Evolutionary conservation across 495 filamentous ascomycete species (phyloP), one percentile per base, ranked within the genome.

Genomic region (Beverwykella pulmonaria): DNA sequence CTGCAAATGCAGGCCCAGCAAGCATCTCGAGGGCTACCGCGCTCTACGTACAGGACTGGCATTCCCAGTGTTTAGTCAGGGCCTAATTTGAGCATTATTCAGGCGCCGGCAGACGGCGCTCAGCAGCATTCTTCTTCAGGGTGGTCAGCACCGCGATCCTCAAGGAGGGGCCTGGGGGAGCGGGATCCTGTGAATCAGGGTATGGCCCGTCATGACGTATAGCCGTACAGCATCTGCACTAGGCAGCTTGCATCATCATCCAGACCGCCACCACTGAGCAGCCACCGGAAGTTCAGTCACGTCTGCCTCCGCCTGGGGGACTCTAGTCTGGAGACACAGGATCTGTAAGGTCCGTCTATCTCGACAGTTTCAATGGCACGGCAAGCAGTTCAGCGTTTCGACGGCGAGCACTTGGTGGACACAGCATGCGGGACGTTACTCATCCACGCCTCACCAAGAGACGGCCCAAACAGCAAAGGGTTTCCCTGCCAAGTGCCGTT

Each of bases 171-270:
- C n/a, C 25, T 55, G 52, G 26, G 27, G 7, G 25, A 14, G 17
- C 17, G 19, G n/a, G 30, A 44, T 12, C 39, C 17, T 34, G 32
- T 57, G 54, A 57, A 57, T 57, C 54, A 57, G 36, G 54, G 54
- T 15, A n/a, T 44, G 54, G 6, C 10, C 34, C 1, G 54, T 10
- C 36, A 57, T 57, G 54, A 57, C 54, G 54, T 57, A 57, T 32
- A 57, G 54, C 54, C 19, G 30, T 22, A 20, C 25, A 23, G 23
- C 30, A 32, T n/a, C 9, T n/a, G 30, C 30, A 34, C 39, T 44
- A 44, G 39, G 39, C 39, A n/a, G 8, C 39, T 44, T 44, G 39
- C 39, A 9, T 44, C 39, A 9, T n/a, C 39, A 44, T 44, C 39
- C 39, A n/a, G 39, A 20, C 54, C 30, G 25, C 30, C 19, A 36